Percentiles rank a stretch among this genome's conserved stretches.
Evolutionary conservation across 2,329 filamentous ascomycete species (phyloP).

Genomic region (Karstenula rhodostoma): DNA sequence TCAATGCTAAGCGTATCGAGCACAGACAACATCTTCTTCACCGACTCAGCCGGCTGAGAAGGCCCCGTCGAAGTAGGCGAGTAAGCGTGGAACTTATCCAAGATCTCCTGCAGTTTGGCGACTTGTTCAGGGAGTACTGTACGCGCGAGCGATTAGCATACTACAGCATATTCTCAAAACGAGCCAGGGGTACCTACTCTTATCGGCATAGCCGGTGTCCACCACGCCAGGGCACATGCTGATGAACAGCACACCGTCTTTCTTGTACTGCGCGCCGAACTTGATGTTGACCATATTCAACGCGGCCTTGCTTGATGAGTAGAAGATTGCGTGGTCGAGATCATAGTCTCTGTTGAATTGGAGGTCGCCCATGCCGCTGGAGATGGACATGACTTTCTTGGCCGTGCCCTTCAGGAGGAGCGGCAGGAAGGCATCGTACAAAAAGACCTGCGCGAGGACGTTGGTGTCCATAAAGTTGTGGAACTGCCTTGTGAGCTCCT

Average conservation of each 20-base stretch:
- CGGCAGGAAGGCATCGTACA: constrained; percentile 63
- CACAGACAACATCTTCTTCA: constrained; percentile 39
- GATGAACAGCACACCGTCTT: constrained; percentile 63
- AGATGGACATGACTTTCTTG: constrained; percentile 65
- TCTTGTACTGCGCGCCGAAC: constrained; percentile 52
- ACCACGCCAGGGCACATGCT: constrained; percentile 62
- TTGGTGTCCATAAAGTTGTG: constrained; percentile 55
- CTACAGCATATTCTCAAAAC: neutral
- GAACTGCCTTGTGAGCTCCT: neutral
- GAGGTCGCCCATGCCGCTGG: constrained; percentile 57
- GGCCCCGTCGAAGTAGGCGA: neutral
- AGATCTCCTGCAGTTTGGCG: neutral
- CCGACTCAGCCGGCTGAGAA: constrained; percentile 27
- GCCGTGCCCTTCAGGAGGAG: constrained; percentile 58
- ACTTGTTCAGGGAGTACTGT: neutral
- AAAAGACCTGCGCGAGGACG: constrained; percentile 61
- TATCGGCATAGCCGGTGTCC: constrained; percentile 27
- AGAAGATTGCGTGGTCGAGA: constrained; percentile 50
- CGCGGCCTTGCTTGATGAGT: constrained; percentile 62
- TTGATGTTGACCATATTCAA: constrained; percentile 63
- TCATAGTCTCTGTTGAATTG: constrained; percentile 52
- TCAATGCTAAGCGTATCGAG: constrained; percentile 55
- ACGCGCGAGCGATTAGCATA: neutral
- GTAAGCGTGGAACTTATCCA: neutral
- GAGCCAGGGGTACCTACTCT: neutral